phyloP scores from a whole-genome alignment of 768 basidiomycete species.

The Mycena albidolilacea region DNA sequence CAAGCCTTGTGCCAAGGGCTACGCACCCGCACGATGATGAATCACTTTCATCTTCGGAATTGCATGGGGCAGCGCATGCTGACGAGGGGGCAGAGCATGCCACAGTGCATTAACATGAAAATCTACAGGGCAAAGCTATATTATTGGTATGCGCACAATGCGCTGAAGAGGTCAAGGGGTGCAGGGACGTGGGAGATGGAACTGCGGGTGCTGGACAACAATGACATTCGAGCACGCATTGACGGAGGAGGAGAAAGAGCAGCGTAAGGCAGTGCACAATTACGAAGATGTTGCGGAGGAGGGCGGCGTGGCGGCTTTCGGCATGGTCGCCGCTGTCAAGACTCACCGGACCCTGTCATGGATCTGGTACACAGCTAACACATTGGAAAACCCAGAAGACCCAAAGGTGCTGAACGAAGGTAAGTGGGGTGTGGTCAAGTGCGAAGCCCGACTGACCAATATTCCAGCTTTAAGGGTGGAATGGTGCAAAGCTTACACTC shows the following conservation, averaged over 20 bases:
- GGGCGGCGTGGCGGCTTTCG: not conserved
- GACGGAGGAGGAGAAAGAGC: not conserved
- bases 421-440: not conserved
- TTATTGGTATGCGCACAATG: not conserved
- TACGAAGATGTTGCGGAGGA: not conserved
- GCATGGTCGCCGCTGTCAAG: not conserved
- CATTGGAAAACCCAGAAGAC: not conserved
- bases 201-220: not conserved
- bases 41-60: no score
- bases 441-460: not conserved
- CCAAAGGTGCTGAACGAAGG: not conserved
- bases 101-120: no score
- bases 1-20: no score
- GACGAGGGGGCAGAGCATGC: not conserved
- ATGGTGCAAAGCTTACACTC: not conserved
- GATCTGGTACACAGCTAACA: not conserved
- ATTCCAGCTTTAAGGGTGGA: not conserved
- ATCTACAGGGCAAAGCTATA: no score
- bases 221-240: not conserved
- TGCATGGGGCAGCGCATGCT: not conserved
- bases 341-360: not conserved
- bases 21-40: no score
- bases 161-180: no score
- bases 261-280: not conserved
- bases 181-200: not conserved